Conservation (phyloP, 345 rosid species). For the Clausena lansium region DNA sequence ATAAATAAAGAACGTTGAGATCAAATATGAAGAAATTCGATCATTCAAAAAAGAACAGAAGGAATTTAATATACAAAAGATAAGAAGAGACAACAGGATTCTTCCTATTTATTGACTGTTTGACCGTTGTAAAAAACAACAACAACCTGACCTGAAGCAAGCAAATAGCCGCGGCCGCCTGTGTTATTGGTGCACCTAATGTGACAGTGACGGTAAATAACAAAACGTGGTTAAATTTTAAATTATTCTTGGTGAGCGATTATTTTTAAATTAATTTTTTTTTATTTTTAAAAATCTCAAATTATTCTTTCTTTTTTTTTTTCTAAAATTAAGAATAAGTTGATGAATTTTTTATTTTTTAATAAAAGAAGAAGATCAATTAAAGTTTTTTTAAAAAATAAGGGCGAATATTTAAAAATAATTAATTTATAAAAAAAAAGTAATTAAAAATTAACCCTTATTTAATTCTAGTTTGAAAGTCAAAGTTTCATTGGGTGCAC, state of each 20-base stretch:
- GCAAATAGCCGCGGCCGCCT: background rate
- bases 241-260: no score
- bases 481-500: background rate
- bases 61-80: background rate
- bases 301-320: no score
- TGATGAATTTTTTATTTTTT: no score
- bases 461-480: background rate
- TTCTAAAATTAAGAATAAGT: no score
- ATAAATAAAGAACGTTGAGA: background rate
- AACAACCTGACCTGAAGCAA: background rate
- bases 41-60: background rate
- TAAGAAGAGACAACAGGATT: background rate
- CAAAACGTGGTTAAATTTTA: background rate
- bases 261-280: no score
- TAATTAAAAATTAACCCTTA: no score
- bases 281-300: no score
- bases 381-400: no score
- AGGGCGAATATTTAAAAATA: no score
- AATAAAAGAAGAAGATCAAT: no score
- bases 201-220: background rate
- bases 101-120: background rate
- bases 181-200: background rate
- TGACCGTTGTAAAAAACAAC: no score
- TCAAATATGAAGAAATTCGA: background rate
- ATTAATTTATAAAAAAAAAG: no score